A percentile compares a stretch with the other conserved stretches of the same genome.
Conservation (phyloP, 306 rosid genomes). For the Elaeagnus macrophylla region DNA sequence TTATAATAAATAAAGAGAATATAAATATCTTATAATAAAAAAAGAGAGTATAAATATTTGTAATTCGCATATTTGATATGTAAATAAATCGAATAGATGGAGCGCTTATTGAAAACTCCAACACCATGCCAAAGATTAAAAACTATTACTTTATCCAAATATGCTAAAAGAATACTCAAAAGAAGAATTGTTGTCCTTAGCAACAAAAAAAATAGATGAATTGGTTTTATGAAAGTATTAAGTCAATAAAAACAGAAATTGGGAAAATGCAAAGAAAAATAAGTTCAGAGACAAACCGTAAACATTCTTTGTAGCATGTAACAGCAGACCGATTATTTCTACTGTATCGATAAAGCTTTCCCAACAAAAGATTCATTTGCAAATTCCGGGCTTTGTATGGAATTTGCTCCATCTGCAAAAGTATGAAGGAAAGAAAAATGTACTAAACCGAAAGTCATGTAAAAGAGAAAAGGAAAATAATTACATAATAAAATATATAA, state of each 20-base stretch:
- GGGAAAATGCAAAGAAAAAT: conserved; percentile 12
- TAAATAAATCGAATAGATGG: no score
- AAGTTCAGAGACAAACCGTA: conserved; percentile 50
- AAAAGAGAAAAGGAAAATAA: conserved; percentile 14
- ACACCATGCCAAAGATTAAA: no score
- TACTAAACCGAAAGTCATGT: conserved; percentile 4
- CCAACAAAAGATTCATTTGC: conserved; percentile 81
- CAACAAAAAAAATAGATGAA: not conserved
- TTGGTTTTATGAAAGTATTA: not conserved
- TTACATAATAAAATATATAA: not conserved
- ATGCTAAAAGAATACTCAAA: no score
- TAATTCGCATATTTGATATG: no score
- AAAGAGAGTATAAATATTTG: no score
- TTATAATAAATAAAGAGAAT: no score
- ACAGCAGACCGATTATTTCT: conserved; percentile 85
- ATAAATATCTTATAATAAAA: no score
- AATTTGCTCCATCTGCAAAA: conserved; percentile 88
- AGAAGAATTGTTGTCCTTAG: no score
- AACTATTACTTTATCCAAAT: no score
- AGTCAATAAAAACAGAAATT: conserved; percentile 8
- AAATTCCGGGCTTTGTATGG: conserved; percentile 76
- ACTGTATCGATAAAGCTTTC: conserved; percentile 72
- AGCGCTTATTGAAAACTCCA: no score
- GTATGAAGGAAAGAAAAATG: not conserved
- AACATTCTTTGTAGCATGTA: conserved; percentile 87